Evolutionary conservation across 441 rosid species (phyloP), one percentile per base, ranked within the genome.

Genomic region (Erysimum pusillum): DNA sequence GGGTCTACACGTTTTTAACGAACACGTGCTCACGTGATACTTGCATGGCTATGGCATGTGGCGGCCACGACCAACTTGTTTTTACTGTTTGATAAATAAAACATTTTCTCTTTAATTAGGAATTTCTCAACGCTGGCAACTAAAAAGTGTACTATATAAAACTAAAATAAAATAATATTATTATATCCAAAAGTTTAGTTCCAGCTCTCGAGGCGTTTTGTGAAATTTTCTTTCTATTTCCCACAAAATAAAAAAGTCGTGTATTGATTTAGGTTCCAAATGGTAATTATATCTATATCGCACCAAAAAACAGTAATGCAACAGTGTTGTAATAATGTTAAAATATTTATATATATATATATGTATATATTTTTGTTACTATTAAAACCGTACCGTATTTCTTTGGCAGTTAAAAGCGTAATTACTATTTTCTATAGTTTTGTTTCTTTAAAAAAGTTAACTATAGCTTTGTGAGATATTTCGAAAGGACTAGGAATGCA

Each of bases 21-120:
- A 65, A 14, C 71, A 56, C 59, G 49, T 65, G 77, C 1, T 64
- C 71, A 74, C 77, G 71, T 74, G 77, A n/a, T 65, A 4, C 18
- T 74, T 65, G 48, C 58, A 42, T 63, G 53, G 76, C 22, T 31
- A 5, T 52, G n/a, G 38, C 45, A 73, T 64, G 63, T 63, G 71
- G 36, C 38, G 9, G 15, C 46, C 57, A 73, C 45, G 17, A 44
- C 65, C 57, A 54, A 14, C 38, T 64, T 34, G 17, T 20, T 64
- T 34, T 38, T 41, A 28, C 52, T 7, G 52, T 51, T 62, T 36
- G 28, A 32, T 57, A 69, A 10, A 4, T 28, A 39, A 11, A 34
- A 12, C 11, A n/a, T 1, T 17, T 46, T 46, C 3, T 45, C 31
- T 31, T 0, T 15, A 59, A 18, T 61, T 22, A 15, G 9, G 10